Evolutionary conservation across 148 eudicot species (phyloP).

Genomic region (Rhododendron simsii): DNA sequence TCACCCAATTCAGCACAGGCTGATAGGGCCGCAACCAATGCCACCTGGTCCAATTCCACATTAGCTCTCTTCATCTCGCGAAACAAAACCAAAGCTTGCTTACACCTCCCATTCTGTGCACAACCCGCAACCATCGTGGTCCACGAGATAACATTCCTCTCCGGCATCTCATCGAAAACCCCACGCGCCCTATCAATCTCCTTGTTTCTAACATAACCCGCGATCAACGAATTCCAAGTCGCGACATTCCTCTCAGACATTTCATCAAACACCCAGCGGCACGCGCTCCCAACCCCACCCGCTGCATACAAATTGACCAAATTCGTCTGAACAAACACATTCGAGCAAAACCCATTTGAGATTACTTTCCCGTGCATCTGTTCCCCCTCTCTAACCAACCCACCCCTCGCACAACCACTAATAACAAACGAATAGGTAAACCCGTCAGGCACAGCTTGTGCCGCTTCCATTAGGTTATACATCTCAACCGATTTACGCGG

Average conservation of each 20-base stretch:
- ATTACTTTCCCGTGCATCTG: slow-evolving; percentile 62
- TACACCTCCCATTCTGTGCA: slow-evolving; percentile 39
- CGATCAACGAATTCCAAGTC: slow-evolving; percentile 57
- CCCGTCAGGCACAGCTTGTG: slow-evolving; percentile 36
- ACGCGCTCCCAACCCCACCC: slow-evolving; percentile 23
- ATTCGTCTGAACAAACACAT: slow-evolving; percentile 44
- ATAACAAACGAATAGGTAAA: slow-evolving; percentile 43
- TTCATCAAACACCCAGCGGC: slow-evolving; percentile 45
- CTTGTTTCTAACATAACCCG: slow-evolving; percentile 30
- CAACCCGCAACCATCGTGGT: slow-evolving; percentile 62
- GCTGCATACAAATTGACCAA: slow-evolving; percentile 51
- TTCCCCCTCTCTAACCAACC: slow-evolving; percentile 41
- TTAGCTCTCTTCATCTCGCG: slow-evolving; percentile 31
- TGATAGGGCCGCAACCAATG: slow-evolving; percentile 43
- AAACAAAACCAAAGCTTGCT: slow-evolving; percentile 43
- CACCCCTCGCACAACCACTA: slow-evolving; percentile 36
- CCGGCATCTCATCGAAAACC: slow-evolving; percentile 42
- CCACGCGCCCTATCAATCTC: slow-evolving; percentile 37
- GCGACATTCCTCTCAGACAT: slow-evolving; percentile 46
- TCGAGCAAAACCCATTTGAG: slow-evolving; percentile 38
- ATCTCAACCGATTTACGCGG: slow-evolving; percentile 28
- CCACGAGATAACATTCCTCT: slow-evolving; percentile 60
- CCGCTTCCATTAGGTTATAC: slow-evolving; percentile 30
- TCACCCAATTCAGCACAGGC: slow-evolving; percentile 68
- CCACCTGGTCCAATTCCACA: slow-evolving; percentile 52